These are phyloP conservation scores for Shiraia bambusicola DNA, from an alignment of 2,329 filamentous ascomycete genomes.

Conservation along the genomic window DNA sequence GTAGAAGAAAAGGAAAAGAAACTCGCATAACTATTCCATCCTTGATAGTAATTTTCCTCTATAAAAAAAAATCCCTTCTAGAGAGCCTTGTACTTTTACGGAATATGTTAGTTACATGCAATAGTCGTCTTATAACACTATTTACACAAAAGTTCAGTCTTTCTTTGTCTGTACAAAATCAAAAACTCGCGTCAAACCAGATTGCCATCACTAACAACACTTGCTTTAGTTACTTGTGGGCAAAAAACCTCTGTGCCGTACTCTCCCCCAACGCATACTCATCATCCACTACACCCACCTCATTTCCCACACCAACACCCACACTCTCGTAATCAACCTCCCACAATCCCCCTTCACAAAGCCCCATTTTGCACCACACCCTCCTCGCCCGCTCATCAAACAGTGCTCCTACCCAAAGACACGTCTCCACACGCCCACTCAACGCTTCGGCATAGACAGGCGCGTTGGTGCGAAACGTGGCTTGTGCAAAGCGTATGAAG, in stretches of 20 bases:
- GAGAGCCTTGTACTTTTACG: too few relatives aligned
- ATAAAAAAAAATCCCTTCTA: too few relatives aligned
- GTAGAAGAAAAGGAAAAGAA: too few relatives aligned
- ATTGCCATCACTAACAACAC: too few relatives aligned
- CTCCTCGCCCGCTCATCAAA: conserved; percentile 20
- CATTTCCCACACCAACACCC: conserved; percentile 13
- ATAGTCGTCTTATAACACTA: too few relatives aligned
- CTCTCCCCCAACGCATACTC: conserved; percentile 20
- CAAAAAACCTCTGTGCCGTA: conserved; percentile 20
- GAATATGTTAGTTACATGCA: too few relatives aligned
- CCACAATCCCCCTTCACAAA: conserved; percentile 12
- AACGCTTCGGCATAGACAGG: background rate
- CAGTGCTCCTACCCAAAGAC: conserved; percentile 24
- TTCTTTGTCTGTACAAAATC: too few relatives aligned
- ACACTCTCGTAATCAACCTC: conserved; percentile 9
- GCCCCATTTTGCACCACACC: conserved; percentile 22
- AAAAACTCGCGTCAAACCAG: too few relatives aligned
- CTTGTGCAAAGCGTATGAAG: conserved; percentile 17
- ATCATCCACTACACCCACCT: conserved; percentile 5
- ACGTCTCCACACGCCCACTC: conserved; percentile 12
- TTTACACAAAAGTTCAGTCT: too few relatives aligned
- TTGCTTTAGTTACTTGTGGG: background rate
- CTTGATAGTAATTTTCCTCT: too few relatives aligned
- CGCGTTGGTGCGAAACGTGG: background rate
- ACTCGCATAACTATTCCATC: too few relatives aligned